These are phyloP conservation scores for Fusarium lyarnte DNA, from an alignment of 2,329 filamentous ascomycete species.

Conservation along the genomic window DNA sequence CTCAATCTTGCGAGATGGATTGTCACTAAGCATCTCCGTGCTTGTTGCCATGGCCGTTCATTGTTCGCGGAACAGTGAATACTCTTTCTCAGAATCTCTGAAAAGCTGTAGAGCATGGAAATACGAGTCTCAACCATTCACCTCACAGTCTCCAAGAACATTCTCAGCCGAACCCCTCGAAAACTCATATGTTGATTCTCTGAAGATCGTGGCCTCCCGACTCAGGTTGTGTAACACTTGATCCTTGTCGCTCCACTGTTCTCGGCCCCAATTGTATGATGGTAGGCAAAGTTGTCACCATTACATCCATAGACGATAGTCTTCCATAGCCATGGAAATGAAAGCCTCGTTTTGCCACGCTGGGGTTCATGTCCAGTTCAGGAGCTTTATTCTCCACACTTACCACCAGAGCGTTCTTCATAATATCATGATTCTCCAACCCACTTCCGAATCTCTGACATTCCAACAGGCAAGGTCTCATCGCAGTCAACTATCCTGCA, in stretches of 20 bases:
- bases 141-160: background rate
- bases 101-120: background rate
- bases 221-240: background rate
- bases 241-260: background rate
- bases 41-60: background rate
- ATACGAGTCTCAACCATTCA: background rate
- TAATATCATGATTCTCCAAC: background rate
- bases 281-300: background rate
- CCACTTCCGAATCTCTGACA: slow-evolving; percentile 23
- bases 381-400: background rate
- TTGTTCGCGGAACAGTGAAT: background rate
- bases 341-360: background rate
- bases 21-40: background rate
- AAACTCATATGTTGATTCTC: background rate
- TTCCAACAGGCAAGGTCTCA: slow-evolving; percentile 78
- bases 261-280: background rate
- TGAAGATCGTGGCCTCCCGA: background rate
- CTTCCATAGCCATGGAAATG: background rate
- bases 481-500: slow-evolving; percentile 95
- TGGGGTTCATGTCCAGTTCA: background rate
- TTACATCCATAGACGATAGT: background rate
- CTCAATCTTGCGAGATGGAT: background rate
- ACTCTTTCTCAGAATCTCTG: background rate
- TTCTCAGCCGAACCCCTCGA: background rate
- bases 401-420: background rate